Evolutionary conservation across 345 rosid species (phyloP).

Genomic region (Luvunga scandens): DNA sequence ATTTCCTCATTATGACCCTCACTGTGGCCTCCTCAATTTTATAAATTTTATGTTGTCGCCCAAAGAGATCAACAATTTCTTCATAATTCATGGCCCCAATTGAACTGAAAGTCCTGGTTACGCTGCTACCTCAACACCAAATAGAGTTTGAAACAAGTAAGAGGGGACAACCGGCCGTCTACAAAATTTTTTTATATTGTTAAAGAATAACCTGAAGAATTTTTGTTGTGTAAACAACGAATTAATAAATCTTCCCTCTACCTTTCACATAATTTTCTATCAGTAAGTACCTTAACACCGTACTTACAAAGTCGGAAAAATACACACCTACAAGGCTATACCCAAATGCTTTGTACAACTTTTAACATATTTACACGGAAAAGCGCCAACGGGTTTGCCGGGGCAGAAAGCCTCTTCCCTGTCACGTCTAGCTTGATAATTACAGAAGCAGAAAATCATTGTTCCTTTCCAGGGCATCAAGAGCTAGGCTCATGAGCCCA

Average conservation of each 20-base stretch:
- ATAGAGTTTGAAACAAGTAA: not conserved
- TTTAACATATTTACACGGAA: constrained; percentile 22
- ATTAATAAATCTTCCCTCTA: not conserved
- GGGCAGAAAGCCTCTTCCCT: not conserved
- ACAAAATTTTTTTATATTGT: not conserved
- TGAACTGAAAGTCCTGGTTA: no score
- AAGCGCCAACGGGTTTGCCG: not conserved
- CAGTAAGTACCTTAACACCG: not conserved
- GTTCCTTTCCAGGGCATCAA: constrained; percentile 18
- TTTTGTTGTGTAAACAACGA: not conserved
- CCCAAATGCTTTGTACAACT: constrained; percentile 24
- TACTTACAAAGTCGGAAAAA: constrained; percentile 14
- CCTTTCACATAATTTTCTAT: not conserved
- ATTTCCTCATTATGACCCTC: no score
- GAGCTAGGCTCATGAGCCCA: constrained; percentile 83
- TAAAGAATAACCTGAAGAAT: not conserved
- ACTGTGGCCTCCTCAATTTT: no score
- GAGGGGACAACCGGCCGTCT: not conserved
- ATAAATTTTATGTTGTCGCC: no score
- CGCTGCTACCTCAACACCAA: not conserved
- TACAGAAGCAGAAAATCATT: not conserved
- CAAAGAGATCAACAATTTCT: no score
- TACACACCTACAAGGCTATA: constrained; percentile 19
- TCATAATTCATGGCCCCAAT: no score
- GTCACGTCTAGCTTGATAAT: not conserved